Base-by-base conservation (phyloP, 495 filamentous ascomycete genomes). In the Aspergillus leporis region DNA sequence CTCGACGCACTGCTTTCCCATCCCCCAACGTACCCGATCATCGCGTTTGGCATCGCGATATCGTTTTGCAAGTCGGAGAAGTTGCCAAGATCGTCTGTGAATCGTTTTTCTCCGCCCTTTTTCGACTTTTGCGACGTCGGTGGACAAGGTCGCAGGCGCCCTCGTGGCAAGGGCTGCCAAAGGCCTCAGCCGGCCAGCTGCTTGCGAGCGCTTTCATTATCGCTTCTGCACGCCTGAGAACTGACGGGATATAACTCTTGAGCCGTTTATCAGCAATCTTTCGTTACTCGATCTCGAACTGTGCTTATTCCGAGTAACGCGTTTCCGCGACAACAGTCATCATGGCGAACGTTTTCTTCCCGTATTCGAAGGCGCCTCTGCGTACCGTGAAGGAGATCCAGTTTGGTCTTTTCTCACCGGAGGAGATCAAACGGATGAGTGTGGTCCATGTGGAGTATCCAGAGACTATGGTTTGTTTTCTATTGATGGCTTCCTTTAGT, bases 351-450 rank as follows among this genome's bases (percentile, higher is more conserved):
- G 87, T 96, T 66, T 88, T 87, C 69, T 96, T 97, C 64, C 83
- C 88, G 56, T 88, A 91, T 71, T 98, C 94, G 64, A 92, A 90
- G 81, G 94, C 94, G 85, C 91, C 92, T 65, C 79, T 97, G 83
- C 91, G 92, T 80, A 91, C 88, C 56, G 91, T 99, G 61, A 85
- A 96, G 82, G 94, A 98, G 83, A 96, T 99, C 62, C 95, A 98
- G 78, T 99, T 99, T 74, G 94, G 94, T 66, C 86, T 99, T 59
- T 80, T 97, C 67, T 93, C 92, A 18, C 94, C 95, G 1, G 93
- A 98, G 70, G 95, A 99, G 74, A 95, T 97, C 76, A 98, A 98
- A 79, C 89, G 85, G 59, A 93, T 96, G 91, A 97, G 92, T 76
- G 93, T 97, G 49, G 87, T 85, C 31, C 89, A 92, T 66, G 91